A percentile compares a stretch with the other conserved stretches of the same genome.
Evolutionary conservation across 805 yeast species (phyloP).

Genomic region (Teunomyces funiuensis): DNA sequence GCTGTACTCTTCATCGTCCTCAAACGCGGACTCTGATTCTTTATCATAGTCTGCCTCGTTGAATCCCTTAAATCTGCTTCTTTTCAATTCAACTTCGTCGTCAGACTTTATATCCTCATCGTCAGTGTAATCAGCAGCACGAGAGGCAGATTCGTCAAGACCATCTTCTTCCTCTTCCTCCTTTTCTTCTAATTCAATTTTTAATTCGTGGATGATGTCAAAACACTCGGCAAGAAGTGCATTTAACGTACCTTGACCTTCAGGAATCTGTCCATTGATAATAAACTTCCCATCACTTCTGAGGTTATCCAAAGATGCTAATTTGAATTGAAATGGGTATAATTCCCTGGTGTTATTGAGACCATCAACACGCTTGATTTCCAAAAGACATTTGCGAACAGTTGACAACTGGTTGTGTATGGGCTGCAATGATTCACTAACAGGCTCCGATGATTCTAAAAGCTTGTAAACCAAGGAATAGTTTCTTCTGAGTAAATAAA

Average conservation of each 20-base stretch:
- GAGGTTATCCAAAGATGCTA: slow-evolving; percentile 83
- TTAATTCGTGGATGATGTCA: slow-evolving; percentile 88
- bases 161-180: slow-evolving; percentile 31
- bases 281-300: slow-evolving; percentile 91
- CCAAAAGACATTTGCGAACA: slow-evolving; percentile 84
- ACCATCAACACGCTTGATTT: slow-evolving; percentile 91
- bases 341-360: slow-evolving; percentile 82
- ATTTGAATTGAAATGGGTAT: slow-evolving; percentile 93
- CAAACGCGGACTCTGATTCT: slow-evolving; percentile 34
- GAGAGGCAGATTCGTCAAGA: background rate
- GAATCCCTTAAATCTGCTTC: slow-evolving; percentile 43
- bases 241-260: slow-evolving; percentile 95
- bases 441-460: slow-evolving; percentile 91
- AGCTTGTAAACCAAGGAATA: slow-evolving; percentile 88
- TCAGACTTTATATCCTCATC: slow-evolving; percentile 32
- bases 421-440: slow-evolving; percentile 89
- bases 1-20: slow-evolving; percentile 20
- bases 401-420: slow-evolving; percentile 92
- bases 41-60: slow-evolving; percentile 47
- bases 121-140: slow-evolving; percentile 3
- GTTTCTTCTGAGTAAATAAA: slow-evolving; percentile 85
- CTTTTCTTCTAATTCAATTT: slow-evolving; percentile 75
- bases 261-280: slow-evolving; percentile 87
- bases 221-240: slow-evolving; percentile 92
- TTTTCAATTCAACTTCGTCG: slow-evolving; percentile 45